A percentile compares a stretch with the other conserved stretches of the same genome.
These are phyloP conservation scores for Skeletonema costatum DNA, from an alignment of 108 stramenopile genomes.

Conservation along the genomic window DNA sequence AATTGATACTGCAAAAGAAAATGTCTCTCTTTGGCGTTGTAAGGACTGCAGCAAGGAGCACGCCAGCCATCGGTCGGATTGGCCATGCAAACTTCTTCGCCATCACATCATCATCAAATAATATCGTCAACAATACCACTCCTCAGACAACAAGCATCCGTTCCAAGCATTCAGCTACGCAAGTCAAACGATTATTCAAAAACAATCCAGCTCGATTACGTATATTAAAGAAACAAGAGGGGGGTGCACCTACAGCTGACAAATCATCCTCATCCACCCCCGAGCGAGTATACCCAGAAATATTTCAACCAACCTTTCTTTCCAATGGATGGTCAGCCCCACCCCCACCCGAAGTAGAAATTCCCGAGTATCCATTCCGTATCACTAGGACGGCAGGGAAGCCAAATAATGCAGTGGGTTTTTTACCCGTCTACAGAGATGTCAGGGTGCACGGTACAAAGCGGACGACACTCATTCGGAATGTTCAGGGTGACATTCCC, in stretches of 20 bases:
- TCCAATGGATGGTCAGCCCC: slow-evolving; percentile 85
- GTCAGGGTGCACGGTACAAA: slow-evolving; percentile 80
- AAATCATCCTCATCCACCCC: slow-evolving; percentile 9
- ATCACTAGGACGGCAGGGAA: slow-evolving; percentile 74
- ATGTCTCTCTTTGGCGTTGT: background rate
- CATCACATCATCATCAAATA: slow-evolving; percentile 2
- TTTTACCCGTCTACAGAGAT: slow-evolving; percentile 83
- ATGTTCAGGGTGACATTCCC: slow-evolving; percentile 72
- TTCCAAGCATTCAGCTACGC: slow-evolving; percentile 72
- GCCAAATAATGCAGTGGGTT: slow-evolving; percentile 76
- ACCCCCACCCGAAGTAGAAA: slow-evolving; percentile 50
- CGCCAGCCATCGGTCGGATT: background rate
- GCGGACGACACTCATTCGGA: slow-evolving; percentile 76
- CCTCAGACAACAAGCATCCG: slow-evolving; percentile 19
- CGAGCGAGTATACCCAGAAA: slow-evolving; percentile 17
- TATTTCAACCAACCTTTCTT: slow-evolving; percentile 60
- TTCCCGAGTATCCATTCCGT: slow-evolving; percentile 74
- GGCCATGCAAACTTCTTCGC: slow-evolving; percentile 4
- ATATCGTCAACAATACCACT: background rate
- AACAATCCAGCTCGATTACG: slow-evolving; percentile 72
- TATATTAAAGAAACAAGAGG: slow-evolving; percentile 38
- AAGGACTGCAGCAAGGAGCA: background rate
- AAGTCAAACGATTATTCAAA: slow-evolving; percentile 85
- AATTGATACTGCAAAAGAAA: background rate
- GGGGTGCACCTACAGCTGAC: background rate